phyloP scores from a whole-genome alignment of 768 basidiomycete species.

The Phanerodontia chrysosporium region DNA sequence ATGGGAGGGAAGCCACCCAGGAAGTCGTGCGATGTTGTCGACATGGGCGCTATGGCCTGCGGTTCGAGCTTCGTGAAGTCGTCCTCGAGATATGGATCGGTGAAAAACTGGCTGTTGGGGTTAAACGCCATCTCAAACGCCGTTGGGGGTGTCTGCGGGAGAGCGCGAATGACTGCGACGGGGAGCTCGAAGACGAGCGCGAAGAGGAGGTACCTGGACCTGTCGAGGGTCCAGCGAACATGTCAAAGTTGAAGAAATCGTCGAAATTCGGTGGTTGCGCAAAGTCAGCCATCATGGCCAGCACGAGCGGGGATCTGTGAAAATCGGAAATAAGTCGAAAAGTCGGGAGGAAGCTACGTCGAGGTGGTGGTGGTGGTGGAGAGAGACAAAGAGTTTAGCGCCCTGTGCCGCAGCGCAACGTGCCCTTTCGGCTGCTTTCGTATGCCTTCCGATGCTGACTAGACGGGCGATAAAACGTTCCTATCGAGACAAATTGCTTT shows the following conservation, averaged over 20 bases:
- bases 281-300: constrained; percentile 9
- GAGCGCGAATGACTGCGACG: constrained; percentile 22
- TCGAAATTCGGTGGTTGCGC: constrained; percentile 29
- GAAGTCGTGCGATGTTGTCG: constrained; percentile 34
- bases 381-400: constrained; percentile 6
- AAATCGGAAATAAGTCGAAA: background rate
- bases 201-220: constrained; percentile 22
- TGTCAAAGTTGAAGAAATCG: constrained; percentile 67
- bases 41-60: constrained; percentile 20
- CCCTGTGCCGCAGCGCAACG: constrained; percentile 2
- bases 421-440: constrained; percentile 2
- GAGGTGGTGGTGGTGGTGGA: constrained; percentile 1
- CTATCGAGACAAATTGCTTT: background rate
- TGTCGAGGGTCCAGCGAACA: constrained; percentile 33
- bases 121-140: constrained; percentile 14
- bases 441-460: background rate
- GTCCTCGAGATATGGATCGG: constrained; percentile 18
- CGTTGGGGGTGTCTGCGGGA: constrained; percentile 24
- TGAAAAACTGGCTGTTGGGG: constrained; percentile 18
- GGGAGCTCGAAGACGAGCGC: constrained; percentile 22
- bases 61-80: constrained; percentile 25
- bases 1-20: constrained; percentile 31
- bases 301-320: background rate
- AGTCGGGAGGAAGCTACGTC: background rate
- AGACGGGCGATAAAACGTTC: constrained; percentile 2